Percentiles rank a stretch among this genome's conserved stretches.
Evolutionary conservation across 2,329 filamentous ascomycete genomes (phyloP).

Genomic region (Botrytis tulipae): DNA sequence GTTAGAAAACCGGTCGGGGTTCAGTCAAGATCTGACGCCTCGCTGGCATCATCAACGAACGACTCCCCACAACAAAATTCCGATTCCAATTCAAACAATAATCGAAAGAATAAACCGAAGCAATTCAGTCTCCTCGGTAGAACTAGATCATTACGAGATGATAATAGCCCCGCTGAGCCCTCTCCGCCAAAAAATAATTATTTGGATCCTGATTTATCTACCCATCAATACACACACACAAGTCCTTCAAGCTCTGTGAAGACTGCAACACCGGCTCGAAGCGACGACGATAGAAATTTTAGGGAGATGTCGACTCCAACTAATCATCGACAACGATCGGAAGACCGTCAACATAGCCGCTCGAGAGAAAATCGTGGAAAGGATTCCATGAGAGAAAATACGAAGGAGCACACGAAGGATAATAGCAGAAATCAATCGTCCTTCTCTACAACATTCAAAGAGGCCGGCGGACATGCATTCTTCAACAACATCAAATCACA

Average conservation of each 20-base stretch:
- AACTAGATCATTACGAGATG: slow-evolving; percentile 46
- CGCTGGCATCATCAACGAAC: slow-evolving; percentile 28
- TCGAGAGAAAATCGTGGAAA: slow-evolving; percentile 45
- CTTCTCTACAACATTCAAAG: slow-evolving; percentile 52
- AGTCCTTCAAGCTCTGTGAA: slow-evolving; percentile 48
- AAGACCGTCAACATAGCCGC: slow-evolving; percentile 57
- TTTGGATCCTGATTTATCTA: slow-evolving; percentile 25
- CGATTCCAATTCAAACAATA: slow-evolving; percentile 24
- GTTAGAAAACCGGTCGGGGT: slow-evolving; percentile 35
- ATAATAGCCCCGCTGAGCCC: slow-evolving; percentile 33
- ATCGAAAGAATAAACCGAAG: slow-evolving; percentile 36
- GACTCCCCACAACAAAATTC: slow-evolving; percentile 23
- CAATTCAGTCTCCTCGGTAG: slow-evolving; percentile 42
- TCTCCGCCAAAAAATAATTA: slow-evolving; percentile 21
- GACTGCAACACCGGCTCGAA: slow-evolving; percentile 56
- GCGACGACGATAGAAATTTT: slow-evolving; percentile 59
- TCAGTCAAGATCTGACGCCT: slow-evolving; percentile 33
- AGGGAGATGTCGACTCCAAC: slow-evolving; percentile 63
- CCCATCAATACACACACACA: slow-evolving; percentile 39
- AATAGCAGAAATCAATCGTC: slow-evolving; percentile 38
- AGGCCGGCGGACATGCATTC: slow-evolving; percentile 61
- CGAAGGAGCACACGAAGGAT: slow-evolving; percentile 32
- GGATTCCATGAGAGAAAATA: slow-evolving; percentile 24
- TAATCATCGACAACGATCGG: slow-evolving; percentile 66
- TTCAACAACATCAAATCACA: slow-evolving; percentile 72